A percentile compares a stretch with the other conserved stretches of the same genome.
phyloP scores from a whole-genome alignment of 495 filamentous ascomycete species.

The Annulohypoxylon nitens region DNA sequence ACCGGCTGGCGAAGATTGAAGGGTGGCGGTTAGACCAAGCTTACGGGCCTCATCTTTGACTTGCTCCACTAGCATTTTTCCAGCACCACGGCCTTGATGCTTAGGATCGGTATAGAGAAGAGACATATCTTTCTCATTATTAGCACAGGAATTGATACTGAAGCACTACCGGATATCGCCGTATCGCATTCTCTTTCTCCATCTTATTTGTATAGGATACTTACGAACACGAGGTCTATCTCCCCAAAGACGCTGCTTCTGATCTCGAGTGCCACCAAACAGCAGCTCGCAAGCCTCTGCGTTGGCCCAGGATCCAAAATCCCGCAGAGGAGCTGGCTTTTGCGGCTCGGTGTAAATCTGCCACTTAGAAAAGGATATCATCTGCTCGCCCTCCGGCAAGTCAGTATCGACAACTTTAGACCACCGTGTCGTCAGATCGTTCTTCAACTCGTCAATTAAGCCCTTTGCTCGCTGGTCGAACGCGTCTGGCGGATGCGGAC shows the following conservation, averaged over 20 bases:
- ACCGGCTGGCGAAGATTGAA: slow-evolving; percentile 48
- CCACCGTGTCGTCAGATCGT: slow-evolving; percentile 48
- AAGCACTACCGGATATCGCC: background rate
- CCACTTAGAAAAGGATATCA: slow-evolving; percentile 56
- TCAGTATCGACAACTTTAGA: slow-evolving; percentile 53
- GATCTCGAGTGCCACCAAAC: slow-evolving; percentile 45
- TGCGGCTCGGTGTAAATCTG: slow-evolving; percentile 46
- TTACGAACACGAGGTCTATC: slow-evolving; percentile 45
- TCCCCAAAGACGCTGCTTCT: slow-evolving; percentile 42
- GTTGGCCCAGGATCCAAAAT: slow-evolving; percentile 48
- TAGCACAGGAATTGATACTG: background rate
- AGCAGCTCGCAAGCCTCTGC: slow-evolving; percentile 51
- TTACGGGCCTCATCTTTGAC: slow-evolving; percentile 43
- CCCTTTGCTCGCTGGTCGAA: slow-evolving; percentile 42
- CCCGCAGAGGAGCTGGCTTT: slow-evolving; percentile 22
- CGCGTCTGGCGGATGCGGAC: slow-evolving; percentile 48
- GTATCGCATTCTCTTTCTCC: background rate
- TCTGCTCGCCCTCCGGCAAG: slow-evolving; percentile 43
- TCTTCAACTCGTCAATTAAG: slow-evolving; percentile 28
- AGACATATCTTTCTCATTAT: slow-evolving; percentile 40
- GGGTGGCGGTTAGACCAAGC: slow-evolving; percentile 43
- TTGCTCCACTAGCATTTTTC: slow-evolving; percentile 42
- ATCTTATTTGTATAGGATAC: slow-evolving; percentile 19
- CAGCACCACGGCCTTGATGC: slow-evolving; percentile 45
- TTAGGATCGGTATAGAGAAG: slow-evolving; percentile 47